Evolutionary conservation across 2,329 filamentous ascomycete genomes (phyloP).

Genomic region (Fusarium odoratissimum): DNA sequence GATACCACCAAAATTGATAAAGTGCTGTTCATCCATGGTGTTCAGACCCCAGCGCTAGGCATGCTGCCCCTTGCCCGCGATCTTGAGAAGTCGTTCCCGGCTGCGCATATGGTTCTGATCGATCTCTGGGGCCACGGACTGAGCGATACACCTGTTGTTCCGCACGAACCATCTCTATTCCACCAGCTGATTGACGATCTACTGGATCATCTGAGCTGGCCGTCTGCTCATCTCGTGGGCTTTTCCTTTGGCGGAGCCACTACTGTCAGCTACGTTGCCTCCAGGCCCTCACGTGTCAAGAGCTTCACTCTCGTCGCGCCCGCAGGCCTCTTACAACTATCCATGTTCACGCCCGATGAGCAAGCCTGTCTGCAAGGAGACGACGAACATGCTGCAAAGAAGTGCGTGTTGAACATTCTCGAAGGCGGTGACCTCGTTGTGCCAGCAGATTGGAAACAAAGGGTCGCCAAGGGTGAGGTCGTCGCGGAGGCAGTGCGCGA

Average conservation of each 20-base stretch:
- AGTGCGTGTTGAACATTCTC: slow-evolving; percentile 54
- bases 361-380: slow-evolving; percentile 36
- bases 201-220: slow-evolving; percentile 56
- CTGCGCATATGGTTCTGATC: slow-evolving; percentile 55
- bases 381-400: slow-evolving; percentile 48
- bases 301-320: slow-evolving; percentile 58
- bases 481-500: slow-evolving; percentile 60
- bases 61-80: slow-evolving; percentile 55
- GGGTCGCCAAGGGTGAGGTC: slow-evolving; percentile 54
- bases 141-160: slow-evolving; percentile 57
- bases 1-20: slow-evolving; percentile 19
- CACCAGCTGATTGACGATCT: slow-evolving; percentile 54
- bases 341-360: slow-evolving; percentile 45
- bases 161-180: slow-evolving; percentile 58
- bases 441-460: slow-evolving; percentile 57
- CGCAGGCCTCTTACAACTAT: slow-evolving; percentile 54
- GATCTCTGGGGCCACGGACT: slow-evolving; percentile 67
- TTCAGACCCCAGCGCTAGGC: slow-evolving; percentile 63
- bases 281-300: slow-evolving; percentile 46
- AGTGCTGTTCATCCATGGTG: slow-evolving; percentile 62
- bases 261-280: slow-evolving; percentile 52
- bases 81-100: slow-evolving; percentile 51
- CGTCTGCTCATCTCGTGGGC: slow-evolving; percentile 57
- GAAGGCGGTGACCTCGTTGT: slow-evolving; percentile 58
- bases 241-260: slow-evolving; percentile 62